Percentiles rank a stretch among this genome's conserved stretches.
phyloP scores from a whole-genome alignment of 2,329 filamentous ascomycete genomes.

The Diaporthe citri region DNA sequence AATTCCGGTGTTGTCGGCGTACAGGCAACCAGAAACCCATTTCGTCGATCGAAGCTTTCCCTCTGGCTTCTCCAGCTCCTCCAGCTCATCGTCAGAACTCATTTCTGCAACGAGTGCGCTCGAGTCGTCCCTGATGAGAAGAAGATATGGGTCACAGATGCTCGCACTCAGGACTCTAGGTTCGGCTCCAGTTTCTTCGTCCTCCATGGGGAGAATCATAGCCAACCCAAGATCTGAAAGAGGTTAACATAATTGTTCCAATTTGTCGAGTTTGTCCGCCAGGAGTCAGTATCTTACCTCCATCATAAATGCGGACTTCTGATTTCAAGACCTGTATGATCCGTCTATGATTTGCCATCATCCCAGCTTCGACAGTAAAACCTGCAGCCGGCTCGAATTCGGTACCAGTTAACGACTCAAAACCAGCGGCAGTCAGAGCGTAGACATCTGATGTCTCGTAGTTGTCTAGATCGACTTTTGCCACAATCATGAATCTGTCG shows the following conservation, averaged over 20 bases:
- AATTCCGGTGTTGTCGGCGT: constrained; percentile 73
- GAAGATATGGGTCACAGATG: constrained; percentile 87
- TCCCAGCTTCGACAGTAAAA: constrained; percentile 86
- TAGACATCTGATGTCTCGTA: constrained; percentile 86
- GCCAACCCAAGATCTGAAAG: constrained; percentile 82
- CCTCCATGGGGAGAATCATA: constrained; percentile 92
- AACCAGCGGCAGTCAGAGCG: constrained; percentile 77
- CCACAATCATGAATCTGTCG: constrained; percentile 86
- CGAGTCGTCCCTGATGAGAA: constrained; percentile 86
- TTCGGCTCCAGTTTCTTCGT: constrained; percentile 88
- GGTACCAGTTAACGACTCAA: constrained; percentile 82
- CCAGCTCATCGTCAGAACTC: constrained; percentile 84
- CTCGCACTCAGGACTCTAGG: constrained; percentile 83
- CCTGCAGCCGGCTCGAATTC: constrained; percentile 95
- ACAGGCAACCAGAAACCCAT: constrained; percentile 88
- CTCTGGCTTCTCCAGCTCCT: constrained; percentile 79
- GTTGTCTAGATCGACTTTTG: constrained; percentile 76
- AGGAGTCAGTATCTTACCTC: constrained; percentile 68
- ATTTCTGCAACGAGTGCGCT: constrained; percentile 85
- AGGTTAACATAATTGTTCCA: constrained; percentile 40
- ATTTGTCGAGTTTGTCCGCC: background rate
- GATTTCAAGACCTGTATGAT: constrained; percentile 90
- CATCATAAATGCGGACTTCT: constrained; percentile 91
- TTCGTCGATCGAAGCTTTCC: constrained; percentile 69
- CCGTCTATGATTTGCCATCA: constrained; percentile 82